phyloP scores from a whole-genome alignment of 2,329 filamentous ascomycete species.

The Cryphonectria carpinicola region DNA sequence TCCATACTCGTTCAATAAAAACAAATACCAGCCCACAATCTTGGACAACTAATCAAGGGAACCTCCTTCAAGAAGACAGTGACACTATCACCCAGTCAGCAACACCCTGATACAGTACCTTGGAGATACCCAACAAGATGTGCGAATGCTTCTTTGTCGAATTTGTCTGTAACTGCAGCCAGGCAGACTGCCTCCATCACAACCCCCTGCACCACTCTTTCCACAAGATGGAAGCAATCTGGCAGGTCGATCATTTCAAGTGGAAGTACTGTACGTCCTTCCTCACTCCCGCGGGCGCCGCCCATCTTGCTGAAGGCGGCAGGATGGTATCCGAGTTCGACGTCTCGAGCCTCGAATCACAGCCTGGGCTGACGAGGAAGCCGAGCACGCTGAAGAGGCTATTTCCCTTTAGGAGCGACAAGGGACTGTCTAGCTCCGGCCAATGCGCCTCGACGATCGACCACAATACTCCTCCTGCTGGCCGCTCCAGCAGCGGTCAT shows the following conservation, averaged over 20 bases:
- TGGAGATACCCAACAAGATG: conserved; percentile 10
- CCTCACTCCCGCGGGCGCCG: background rate
- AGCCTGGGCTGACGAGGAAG: background rate
- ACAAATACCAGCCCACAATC: background rate
- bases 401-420: background rate
- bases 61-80: background rate
- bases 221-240: conserved; percentile 12
- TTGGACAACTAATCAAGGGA: background rate
- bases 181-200: conserved; percentile 12
- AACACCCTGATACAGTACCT: background rate
- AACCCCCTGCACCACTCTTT: background rate
- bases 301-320: too few relatives aligned
- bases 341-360: background rate
- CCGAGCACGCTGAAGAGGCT: background rate
- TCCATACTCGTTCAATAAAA: background rate
- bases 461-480: background rate
- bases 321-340: too few relatives aligned
- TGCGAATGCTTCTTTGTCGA: conserved; percentile 22
- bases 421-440: background rate
- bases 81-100: background rate
- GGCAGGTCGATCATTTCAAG: conserved; percentile 11
- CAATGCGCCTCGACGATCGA: background rate
- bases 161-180: conserved; percentile 11
- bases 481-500: background rate
- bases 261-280: conserved; percentile 19